phyloP scores from a whole-genome alignment of 169 alveolate genomes.

The Cryptosporidium sp. region DNA sequence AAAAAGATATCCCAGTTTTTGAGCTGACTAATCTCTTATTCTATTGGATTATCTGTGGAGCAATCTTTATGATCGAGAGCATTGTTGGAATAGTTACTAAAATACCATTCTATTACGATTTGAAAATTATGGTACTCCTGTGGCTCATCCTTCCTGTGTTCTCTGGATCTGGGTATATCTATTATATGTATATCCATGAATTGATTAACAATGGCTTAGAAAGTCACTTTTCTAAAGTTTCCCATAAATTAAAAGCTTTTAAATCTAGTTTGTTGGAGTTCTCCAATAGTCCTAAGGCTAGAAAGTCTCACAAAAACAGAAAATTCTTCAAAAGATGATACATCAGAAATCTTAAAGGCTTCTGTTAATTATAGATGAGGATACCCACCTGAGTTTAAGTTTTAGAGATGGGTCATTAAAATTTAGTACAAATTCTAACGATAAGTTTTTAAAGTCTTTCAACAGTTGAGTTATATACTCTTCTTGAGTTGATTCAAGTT shows the following conservation, averaged over 20 bases:
- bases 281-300: neutral
- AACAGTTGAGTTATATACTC: neutral
- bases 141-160: constrained; percentile 39
- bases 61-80: neutral
- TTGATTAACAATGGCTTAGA: neutral
- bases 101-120: constrained; percentile 36
- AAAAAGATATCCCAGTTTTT: neutral
- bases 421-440: neutral
- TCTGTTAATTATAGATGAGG: neutral
- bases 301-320: neutral
- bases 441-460: neutral
- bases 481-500: neutral
- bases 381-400: constrained; percentile 14
- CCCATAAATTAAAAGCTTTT: neutral
- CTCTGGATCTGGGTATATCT: constrained; percentile 59
- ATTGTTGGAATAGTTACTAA: neutral
- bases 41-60: constrained; percentile 40
- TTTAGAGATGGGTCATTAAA: constrained; percentile 2
- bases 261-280: neutral
- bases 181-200: constrained; percentile 24
- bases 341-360: neutral
- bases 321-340: neutral
- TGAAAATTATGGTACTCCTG: constrained; percentile 14
- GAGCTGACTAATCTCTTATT: constrained; percentile 17
- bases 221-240: neutral